Percentiles rank a stretch among this genome's conserved stretches.
Evolutionary conservation across 441 rosid genomes (phyloP).

Genomic region (Gossypium gossypioides): DNA sequence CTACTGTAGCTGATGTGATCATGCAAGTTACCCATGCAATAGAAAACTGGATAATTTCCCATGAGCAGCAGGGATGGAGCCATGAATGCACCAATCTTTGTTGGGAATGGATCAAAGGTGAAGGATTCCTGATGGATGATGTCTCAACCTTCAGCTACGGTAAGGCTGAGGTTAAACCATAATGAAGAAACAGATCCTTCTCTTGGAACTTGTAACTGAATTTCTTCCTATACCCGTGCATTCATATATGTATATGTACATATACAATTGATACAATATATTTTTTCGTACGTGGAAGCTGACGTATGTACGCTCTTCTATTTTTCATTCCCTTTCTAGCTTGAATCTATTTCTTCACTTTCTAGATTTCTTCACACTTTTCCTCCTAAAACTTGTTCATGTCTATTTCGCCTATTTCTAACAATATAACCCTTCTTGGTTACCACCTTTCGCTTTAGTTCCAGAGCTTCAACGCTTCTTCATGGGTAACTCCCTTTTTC

Average conservation of each 20-base stretch:
- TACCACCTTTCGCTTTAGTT: no score
- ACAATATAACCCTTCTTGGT: no score
- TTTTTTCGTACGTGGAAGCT: neutral
- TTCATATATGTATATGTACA: neutral
- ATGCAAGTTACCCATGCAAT: neutral
- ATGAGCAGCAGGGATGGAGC: neutral
- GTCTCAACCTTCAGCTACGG: neutral
- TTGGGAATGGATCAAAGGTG: neutral
- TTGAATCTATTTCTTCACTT: neutral
- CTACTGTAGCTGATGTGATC: neutral
- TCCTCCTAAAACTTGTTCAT: neutral
- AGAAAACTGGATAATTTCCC: conserved; percentile 6
- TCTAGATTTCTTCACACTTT: neutral
- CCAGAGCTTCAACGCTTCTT: no score
- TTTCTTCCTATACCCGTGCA: neutral
- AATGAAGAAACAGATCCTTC: neutral
- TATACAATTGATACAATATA: neutral
- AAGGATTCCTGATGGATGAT: neutral
- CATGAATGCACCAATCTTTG: conserved; percentile 1
- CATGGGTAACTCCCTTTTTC: no score
- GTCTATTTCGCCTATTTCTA: no score
- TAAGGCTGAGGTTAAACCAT: neutral
- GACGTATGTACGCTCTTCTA: neutral
- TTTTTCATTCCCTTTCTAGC: neutral
- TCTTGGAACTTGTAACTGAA: neutral